Evolutionary conservation across 2,329 filamentous ascomycete species (phyloP).

Genomic region (Pseudogymnoascus sp.): DNA sequence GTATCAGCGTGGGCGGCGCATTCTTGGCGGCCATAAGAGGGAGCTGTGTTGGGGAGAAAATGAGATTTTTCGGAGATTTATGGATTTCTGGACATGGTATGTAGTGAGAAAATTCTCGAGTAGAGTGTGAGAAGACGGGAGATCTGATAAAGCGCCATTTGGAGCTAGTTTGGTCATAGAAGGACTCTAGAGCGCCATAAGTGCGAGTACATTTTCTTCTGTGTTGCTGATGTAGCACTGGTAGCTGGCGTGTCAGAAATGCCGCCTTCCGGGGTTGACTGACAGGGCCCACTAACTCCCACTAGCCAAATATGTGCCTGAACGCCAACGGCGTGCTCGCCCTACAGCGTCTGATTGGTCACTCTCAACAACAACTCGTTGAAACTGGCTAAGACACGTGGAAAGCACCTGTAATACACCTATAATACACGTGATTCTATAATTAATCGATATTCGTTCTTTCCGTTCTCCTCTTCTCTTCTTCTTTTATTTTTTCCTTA

Average conservation of each 20-base stretch:
- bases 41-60: neutral
- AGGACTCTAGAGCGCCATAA: neutral
- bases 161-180: neutral
- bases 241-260: neutral
- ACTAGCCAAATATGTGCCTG: neutral
- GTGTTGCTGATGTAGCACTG: neutral
- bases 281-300: neutral
- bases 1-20: neutral
- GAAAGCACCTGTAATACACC: neutral
- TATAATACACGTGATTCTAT: neutral
- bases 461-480: neutral
- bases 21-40: conserved; percentile 2
- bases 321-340: neutral
- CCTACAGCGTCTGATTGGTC: neutral
- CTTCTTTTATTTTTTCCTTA: neutral
- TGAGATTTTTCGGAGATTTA: neutral
- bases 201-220: neutral
- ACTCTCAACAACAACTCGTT: neutral
- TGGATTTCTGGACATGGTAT: neutral
- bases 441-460: neutral
- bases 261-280: neutral
- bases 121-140: neutral
- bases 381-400: neutral
- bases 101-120: neutral
- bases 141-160: neutral